These are phyloP conservation scores for Zizania palustris DNA, from an alignment of 202 grass and related monocot genomes.

Conservation along the genomic window DNA sequence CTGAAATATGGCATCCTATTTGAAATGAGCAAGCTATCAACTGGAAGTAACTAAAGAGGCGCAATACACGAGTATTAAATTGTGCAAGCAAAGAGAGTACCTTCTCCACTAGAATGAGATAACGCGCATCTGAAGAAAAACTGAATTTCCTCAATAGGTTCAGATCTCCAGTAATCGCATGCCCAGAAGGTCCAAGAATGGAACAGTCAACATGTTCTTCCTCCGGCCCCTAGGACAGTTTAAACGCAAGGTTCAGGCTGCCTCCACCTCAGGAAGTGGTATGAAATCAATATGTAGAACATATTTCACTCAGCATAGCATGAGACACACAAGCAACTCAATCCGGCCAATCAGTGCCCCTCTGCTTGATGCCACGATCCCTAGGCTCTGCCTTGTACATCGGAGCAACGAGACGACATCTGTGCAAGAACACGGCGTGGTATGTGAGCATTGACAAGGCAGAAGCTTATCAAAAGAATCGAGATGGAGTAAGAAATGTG, in stretches of 20 bases:
- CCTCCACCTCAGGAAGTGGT: background rate
- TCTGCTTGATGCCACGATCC: slow-evolving; percentile 85
- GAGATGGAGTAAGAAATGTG: background rate
- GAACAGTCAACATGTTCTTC: slow-evolving; percentile 73
- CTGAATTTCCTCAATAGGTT: slow-evolving; percentile 64
- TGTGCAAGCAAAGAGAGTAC: slow-evolving; percentile 37
- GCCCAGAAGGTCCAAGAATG: slow-evolving; percentile 70
- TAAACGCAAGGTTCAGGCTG: slow-evolving; percentile 26
- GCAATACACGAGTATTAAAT: background rate
- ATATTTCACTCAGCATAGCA: slow-evolving; percentile 27
- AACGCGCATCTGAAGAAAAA: slow-evolving; percentile 73
- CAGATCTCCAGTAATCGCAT: slow-evolving; percentile 79
- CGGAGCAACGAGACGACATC: slow-evolving; percentile 84
- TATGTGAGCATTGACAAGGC: background rate
- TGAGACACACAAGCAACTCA: slow-evolving; percentile 60
- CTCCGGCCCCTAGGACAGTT: slow-evolving; percentile 53
- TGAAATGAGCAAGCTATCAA: slow-evolving; percentile 29
- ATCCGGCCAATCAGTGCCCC: slow-evolving; percentile 75
- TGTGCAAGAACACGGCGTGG: slow-evolving; percentile 34
- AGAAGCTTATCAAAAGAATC: background rate
- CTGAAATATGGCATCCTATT: slow-evolving; percentile 95
- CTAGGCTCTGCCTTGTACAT: slow-evolving; percentile 88
- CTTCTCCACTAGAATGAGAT: slow-evolving; percentile 89
- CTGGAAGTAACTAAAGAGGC: background rate
- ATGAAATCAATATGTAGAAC: background rate